These are phyloP conservation scores for Yamadazyma friedrichii DNA, from an alignment of 1,139 yeast genomes.

Conservation along the genomic window DNA sequence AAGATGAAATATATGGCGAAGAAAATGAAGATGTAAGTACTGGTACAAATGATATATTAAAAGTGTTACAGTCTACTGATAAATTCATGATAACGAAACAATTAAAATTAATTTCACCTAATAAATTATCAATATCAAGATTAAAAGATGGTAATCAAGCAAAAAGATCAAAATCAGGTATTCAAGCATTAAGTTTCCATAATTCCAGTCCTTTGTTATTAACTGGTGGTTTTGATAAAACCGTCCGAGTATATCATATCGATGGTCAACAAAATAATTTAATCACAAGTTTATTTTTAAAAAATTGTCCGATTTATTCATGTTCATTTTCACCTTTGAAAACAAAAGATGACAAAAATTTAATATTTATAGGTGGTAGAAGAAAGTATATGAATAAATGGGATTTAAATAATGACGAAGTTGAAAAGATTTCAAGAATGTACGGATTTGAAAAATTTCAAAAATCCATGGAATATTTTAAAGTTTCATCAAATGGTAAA, in stretches of 20 bases:
- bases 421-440: conserved; percentile 83
- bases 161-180: conserved; percentile 68
- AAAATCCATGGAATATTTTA: conserved; percentile 83
- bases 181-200: conserved; percentile 84
- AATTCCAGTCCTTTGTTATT: conserved; percentile 78
- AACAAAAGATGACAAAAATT: conserved; percentile 44
- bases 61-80: conserved; percentile 58
- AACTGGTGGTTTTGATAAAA: conserved; percentile 91
- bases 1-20: conserved; percentile 16
- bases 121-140: conserved; percentile 69
- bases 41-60: conserved; percentile 55
- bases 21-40: conserved; percentile 19
- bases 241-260: conserved; percentile 81
- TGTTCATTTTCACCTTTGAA: conserved; percentile 57
- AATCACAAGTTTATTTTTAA: conserved; percentile 78
- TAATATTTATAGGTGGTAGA: conserved; percentile 84
- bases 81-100: conserved; percentile 51
- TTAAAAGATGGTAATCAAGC: conserved; percentile 82
- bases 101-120: conserved; percentile 65
- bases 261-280: conserved; percentile 86
- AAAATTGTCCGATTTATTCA: conserved; percentile 76
- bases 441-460: conserved; percentile 90
- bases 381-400: conserved; percentile 90
- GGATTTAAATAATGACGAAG: conserved; percentile 73
- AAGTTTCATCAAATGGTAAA: conserved; percentile 66